Conservation (phyloP, 257 asterid species). For the Nicotiana paniculata region DNA sequence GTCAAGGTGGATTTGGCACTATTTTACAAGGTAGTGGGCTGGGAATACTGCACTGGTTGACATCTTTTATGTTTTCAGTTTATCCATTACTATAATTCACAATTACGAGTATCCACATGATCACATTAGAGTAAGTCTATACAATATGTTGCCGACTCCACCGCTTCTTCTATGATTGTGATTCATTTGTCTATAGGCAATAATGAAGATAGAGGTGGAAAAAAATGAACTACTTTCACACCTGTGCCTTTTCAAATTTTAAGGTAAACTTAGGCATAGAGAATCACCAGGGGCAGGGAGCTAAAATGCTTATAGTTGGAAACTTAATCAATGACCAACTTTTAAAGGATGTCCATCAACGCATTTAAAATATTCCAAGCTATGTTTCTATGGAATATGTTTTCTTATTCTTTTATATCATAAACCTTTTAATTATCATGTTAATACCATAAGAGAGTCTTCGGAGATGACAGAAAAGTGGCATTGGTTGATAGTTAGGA, state of each 20-base stretch:
- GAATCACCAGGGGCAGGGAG: background rate
- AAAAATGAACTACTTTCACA: background rate
- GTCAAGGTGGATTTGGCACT: constrained; percentile 95
- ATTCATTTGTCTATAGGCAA: background rate
- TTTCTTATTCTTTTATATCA: background rate
- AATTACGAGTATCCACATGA: background rate
- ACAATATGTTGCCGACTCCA: background rate
- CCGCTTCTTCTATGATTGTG: background rate
- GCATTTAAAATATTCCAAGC: background rate
- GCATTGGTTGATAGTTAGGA: background rate
- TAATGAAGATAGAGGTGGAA: background rate
- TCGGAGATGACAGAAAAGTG: background rate
- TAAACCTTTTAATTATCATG: background rate
- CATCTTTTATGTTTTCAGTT: background rate
- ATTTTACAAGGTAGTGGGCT: constrained; percentile 51
- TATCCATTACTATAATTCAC: background rate
- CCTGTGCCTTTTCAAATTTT: background rate
- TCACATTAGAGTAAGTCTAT: background rate
- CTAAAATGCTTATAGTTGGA: background rate
- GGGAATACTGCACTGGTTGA: background rate
- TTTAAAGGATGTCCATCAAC: background rate
- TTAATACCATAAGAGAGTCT: background rate
- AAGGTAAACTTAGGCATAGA: background rate
- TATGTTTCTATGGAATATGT: background rate
- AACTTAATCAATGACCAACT: background rate